A percentile compares a stretch with the other conserved stretches of the same genome.
phyloP scores from a whole-genome alignment of 202 grass and related monocot species.

The Carex arenaria region DNA sequence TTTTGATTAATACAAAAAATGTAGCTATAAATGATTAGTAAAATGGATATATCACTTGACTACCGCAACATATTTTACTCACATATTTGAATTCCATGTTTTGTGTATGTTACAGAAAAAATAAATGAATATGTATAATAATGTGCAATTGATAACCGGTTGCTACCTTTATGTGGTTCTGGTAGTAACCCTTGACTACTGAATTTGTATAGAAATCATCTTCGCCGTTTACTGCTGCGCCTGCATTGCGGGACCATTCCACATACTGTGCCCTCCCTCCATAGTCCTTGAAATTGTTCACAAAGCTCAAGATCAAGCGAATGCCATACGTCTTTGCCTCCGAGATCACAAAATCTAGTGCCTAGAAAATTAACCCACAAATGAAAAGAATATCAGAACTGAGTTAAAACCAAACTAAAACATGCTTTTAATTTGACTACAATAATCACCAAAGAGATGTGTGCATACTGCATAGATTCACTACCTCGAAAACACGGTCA shows the following conservation, averaged over 20 bases:
- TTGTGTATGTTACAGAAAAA: too few species aligned
- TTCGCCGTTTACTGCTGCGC: conserved; percentile 1
- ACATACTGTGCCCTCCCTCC: conserved; percentile 42
- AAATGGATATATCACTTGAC: too few species aligned
- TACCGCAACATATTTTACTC: too few species aligned
- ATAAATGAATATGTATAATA: too few species aligned
- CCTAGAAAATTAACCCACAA: conserved; percentile 11
- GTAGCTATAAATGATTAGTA: too few species aligned
- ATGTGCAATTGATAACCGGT: too few species aligned
- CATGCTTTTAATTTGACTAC: not conserved
- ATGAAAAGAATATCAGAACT: not conserved
- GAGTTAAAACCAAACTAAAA: not conserved
- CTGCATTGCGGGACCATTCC: conserved; percentile 34
- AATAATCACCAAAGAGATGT: not conserved
- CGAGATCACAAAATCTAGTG: conserved; percentile 36
- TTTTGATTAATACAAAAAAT: not conserved
- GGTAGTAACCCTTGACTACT: conserved; percentile 45
- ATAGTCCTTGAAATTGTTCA: conserved; percentile 43
- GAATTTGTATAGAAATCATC: conserved; percentile 47
- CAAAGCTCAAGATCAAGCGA: conserved; percentile 41
- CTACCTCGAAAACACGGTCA: conserved; percentile 39
- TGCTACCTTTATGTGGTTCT: conserved; percentile 42
- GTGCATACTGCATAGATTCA: not conserved
- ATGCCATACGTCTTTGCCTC: conserved; percentile 27
- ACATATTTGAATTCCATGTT: too few species aligned